A percentile compares a stretch with the other conserved stretches of the same genome.
These are phyloP conservation scores for Solanum virginianum DNA, from an alignment of 257 asterid genomes.

Conservation along the genomic window DNA sequence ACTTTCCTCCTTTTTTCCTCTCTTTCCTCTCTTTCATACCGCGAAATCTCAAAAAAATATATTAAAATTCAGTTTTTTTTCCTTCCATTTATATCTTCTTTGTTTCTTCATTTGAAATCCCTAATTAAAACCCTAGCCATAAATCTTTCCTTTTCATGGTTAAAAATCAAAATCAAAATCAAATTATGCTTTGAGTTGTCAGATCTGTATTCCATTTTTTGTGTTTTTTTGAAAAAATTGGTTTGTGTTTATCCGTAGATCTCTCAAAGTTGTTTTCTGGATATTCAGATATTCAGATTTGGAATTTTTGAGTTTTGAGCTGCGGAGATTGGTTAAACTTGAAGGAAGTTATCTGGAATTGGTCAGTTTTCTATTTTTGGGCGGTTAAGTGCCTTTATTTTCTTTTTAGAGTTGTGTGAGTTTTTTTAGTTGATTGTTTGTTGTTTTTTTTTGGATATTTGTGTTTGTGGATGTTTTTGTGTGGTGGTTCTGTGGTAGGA, in stretches of 20 bases:
- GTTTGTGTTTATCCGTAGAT: conserved; percentile 20
- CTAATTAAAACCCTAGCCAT: conserved; percentile 30
- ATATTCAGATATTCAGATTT: conserved; percentile 7
- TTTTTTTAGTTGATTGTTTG: neutral
- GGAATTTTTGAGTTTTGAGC: conserved; percentile 21
- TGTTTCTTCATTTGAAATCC: neutral
- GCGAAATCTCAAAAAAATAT: conserved; percentile 22
- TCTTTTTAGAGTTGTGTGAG: neutral
- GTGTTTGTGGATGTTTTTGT: conserved; percentile 4
- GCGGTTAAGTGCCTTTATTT: neutral
- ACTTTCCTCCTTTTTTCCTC: neutral
- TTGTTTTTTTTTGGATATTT: neutral
- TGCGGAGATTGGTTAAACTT: conserved; percentile 12
- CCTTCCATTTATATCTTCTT: neutral
- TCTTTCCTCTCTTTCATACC: conserved; percentile 13
- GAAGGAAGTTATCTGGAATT: neutral
- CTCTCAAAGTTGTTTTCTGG: conserved; percentile 9
- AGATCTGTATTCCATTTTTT: conserved; percentile 36
- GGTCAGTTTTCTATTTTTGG: neutral
- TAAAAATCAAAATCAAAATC: neutral
- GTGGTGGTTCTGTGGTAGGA: neutral
- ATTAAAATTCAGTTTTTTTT: conserved; percentile 26
- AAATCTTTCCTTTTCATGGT: neutral
- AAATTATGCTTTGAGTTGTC: neutral
- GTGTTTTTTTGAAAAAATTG: neutral